Evolutionary conservation across 2,329 filamentous ascomycete genomes (phyloP).

Genomic region (Dactylella cylindrospora): DNA sequence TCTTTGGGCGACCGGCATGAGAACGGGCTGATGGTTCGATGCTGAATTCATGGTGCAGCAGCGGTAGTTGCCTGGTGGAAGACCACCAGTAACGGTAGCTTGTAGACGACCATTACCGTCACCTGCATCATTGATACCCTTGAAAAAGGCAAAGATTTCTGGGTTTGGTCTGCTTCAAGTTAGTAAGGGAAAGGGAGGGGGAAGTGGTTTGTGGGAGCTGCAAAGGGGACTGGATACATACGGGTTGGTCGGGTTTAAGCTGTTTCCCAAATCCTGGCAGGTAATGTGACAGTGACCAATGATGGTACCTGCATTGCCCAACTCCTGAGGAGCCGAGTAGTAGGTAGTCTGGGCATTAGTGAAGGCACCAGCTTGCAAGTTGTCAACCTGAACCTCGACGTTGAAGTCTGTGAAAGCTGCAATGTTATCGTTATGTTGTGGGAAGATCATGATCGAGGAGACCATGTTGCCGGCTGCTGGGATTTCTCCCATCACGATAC

Average conservation of each 20-base stretch:
- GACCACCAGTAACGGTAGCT: constrained; percentile 55
- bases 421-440: constrained; percentile 54
- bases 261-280: constrained; percentile 56
- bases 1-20: constrained; percentile 62
- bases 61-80: constrained; percentile 57
- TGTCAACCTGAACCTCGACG: constrained; percentile 56
- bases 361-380: constrained; percentile 59
- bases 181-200: too few relatives aligned
- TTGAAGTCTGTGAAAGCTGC: constrained; percentile 54
- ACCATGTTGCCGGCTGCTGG: constrained; percentile 59
- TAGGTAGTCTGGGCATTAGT: constrained; percentile 60
- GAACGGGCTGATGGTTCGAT: constrained; percentile 60
- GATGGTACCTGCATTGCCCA: constrained; percentile 53
- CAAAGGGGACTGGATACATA: constrained; percentile 8
- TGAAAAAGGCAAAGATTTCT: constrained; percentile 60
- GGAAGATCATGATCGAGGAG: constrained; percentile 58
- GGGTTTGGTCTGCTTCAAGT: constrained; percentile 49
- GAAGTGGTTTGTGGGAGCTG: too few relatives aligned
- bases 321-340: constrained; percentile 60
- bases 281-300: constrained; percentile 59
- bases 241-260: constrained; percentile 52
- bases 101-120: constrained; percentile 56
- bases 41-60: constrained; percentile 59
- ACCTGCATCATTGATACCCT: constrained; percentile 60
- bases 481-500: constrained; percentile 62